Conservation (phyloP, 257 asterid genomes). For the Primulina huaijiensis region DNA sequence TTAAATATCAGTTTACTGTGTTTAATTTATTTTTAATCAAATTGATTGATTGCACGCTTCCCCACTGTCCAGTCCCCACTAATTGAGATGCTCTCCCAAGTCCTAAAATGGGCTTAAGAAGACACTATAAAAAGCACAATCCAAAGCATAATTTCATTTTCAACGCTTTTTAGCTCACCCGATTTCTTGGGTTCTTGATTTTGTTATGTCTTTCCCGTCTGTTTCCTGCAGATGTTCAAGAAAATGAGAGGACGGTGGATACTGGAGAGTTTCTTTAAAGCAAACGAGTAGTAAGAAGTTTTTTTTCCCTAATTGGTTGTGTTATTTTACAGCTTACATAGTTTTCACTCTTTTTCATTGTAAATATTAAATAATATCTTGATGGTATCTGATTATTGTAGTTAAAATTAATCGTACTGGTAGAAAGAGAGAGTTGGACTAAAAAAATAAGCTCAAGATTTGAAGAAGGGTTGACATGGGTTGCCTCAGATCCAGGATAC, state of each 20-base stretch:
- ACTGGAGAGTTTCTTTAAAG: not conserved
- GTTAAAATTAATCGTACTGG: constrained; percentile 30
- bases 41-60: not conserved
- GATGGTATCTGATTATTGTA: constrained; percentile 24
- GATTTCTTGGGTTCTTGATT: constrained; percentile 21
- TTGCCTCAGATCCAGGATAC: constrained; percentile 97
- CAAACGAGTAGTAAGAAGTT: not conserved
- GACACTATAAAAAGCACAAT: not conserved
- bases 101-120: not conserved
- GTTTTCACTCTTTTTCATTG: constrained; percentile 8
- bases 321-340: not conserved
- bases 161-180: not conserved
- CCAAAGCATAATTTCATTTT: not conserved
- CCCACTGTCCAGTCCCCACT: not conserved
- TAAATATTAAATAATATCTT: constrained; percentile 21
- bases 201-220: not conserved
- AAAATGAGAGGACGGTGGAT: not conserved
- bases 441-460: constrained; percentile 35
- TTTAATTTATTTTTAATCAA: not conserved
- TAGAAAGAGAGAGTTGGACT: constrained; percentile 42
- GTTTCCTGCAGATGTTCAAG: not conserved
- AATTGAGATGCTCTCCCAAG: not conserved
- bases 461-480: constrained; percentile 55
- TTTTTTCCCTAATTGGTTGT: not conserved
- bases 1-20: not conserved